Evolutionary conservation across 1,284 basidiomycete species (phyloP).

Genomic region (Amanita bisporigera): DNA sequence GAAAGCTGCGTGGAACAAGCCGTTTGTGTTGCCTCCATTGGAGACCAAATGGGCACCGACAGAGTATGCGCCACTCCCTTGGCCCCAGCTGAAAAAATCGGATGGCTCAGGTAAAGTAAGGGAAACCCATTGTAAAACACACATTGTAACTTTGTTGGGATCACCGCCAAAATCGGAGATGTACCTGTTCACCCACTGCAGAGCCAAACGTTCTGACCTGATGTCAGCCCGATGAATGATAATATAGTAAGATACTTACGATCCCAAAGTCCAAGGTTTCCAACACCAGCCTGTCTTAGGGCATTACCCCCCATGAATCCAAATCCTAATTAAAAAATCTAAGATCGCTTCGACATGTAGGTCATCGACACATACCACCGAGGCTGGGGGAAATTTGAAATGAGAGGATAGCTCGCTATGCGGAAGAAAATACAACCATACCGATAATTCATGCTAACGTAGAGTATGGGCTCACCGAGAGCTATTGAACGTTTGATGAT

Average conservation of each 20-base stretch:
- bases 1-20: slow-evolving; percentile 58
- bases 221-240: neutral
- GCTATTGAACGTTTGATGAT: slow-evolving; percentile 40
- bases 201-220: slow-evolving; percentile 45
- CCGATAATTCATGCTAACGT: slow-evolving; percentile 43
- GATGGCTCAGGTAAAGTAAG: neutral
- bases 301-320: slow-evolving; percentile 59
- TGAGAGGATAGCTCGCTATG: too few relatives aligned
- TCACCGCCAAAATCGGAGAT: slow-evolving; percentile 58
- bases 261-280: slow-evolving; percentile 60
- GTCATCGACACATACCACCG: too few relatives aligned
- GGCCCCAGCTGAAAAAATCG: slow-evolving; percentile 53
- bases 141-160: slow-evolving; percentile 47
- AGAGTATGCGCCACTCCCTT: slow-evolving; percentile 63
- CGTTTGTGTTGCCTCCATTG: slow-evolving; percentile 54
- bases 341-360: neutral
- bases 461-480: slow-evolving; percentile 31
- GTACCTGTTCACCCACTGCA: slow-evolving; percentile 55
- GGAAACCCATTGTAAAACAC: neutral
- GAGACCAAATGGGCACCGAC: slow-evolving; percentile 58
- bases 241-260: slow-evolving; percentile 44
- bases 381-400: too few relatives aligned
- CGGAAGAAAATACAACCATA: slow-evolving; percentile 1
- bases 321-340: slow-evolving; percentile 37
- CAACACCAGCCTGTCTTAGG: slow-evolving; percentile 54